Evolutionary conservation across 169 alveolate species (phyloP).

Genomic region (Babesia caballi): DNA sequence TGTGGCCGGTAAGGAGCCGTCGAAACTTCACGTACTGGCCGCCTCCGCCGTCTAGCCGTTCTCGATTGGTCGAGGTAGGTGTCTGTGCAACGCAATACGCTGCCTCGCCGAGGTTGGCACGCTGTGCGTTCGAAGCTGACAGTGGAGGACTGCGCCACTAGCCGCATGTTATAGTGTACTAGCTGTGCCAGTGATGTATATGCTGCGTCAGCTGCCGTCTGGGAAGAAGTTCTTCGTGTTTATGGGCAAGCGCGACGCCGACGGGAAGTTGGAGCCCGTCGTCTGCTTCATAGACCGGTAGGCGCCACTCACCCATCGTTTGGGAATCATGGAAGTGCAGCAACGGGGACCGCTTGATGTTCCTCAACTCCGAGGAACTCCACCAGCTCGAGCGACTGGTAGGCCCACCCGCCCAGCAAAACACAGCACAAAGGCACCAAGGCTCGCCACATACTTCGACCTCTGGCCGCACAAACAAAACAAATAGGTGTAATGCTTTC

Average conservation of each 20-base stretch:
- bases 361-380: conserved; percentile 61
- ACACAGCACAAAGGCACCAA: conserved; percentile 19
- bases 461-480: conserved; percentile 25
- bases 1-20: too few species aligned
- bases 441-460: conserved; percentile 30
- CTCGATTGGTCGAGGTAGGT: conserved; percentile 51
- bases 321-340: background rate
- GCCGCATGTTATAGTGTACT: too few species aligned
- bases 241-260: conserved; percentile 77
- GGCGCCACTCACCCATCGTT: background rate
- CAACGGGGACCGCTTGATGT: conserved; percentile 49
- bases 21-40: conserved; percentile 77
- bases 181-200: background rate
- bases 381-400: conserved; percentile 60
- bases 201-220: conserved; percentile 67
- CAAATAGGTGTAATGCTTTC: too few species aligned
- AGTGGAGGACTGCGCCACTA: too few species aligned
- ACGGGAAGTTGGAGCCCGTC: conserved; percentile 79
- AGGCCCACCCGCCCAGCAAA: background rate
- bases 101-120: too few species aligned
- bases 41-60: conserved; percentile 65
- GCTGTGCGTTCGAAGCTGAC: too few species aligned
- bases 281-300: conserved; percentile 75
- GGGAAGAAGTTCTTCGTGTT: conserved; percentile 76
- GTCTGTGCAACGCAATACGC: background rate